phyloP scores from a whole-genome alignment of 176 grass and related monocot species.

The Cymbopogon citratus region DNA sequence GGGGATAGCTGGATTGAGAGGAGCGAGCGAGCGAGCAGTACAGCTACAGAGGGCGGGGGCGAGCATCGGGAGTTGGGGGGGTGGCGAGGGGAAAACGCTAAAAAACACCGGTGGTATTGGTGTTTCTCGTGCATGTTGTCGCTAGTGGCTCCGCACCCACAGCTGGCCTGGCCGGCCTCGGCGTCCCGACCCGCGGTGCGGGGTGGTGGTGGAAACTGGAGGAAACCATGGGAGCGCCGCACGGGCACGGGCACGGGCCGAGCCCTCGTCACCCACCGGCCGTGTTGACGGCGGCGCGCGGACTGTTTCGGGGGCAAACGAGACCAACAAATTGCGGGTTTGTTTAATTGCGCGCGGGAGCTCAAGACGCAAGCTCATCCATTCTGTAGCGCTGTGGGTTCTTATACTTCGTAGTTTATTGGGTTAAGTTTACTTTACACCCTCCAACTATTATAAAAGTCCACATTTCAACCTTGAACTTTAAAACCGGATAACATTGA shows the following conservation, averaged over 20 bases:
- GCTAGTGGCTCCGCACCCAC: constrained; percentile 31
- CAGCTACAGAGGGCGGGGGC: neutral
- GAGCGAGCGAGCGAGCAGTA: constrained; percentile 4
- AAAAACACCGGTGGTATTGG: neutral
- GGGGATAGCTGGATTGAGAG: constrained; percentile 40
- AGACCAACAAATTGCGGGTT: neutral
- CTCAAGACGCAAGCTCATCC: neutral
- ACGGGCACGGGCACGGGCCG: neutral
- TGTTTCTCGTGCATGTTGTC: constrained; percentile 38
- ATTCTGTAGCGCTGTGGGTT: neutral
- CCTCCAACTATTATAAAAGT: no score
- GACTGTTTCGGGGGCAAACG: neutral
- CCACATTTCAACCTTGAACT: no score
- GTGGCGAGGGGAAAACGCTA: neutral
- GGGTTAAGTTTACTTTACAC: no score
- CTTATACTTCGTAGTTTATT: no score
- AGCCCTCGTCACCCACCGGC: neutral
- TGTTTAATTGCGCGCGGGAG: constrained; percentile 3
- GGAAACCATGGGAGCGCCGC: neutral
- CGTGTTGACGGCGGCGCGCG: neutral
- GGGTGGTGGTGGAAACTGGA: constrained; percentile 7
- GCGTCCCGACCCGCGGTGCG: neutral
- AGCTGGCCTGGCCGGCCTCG: neutral
- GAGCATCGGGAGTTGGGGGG: constrained; percentile 27
- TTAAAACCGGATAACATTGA: no score